Conservation (phyloP, 2,329 filamentous ascomycete species). For the Fusarium anthophilum region DNA sequence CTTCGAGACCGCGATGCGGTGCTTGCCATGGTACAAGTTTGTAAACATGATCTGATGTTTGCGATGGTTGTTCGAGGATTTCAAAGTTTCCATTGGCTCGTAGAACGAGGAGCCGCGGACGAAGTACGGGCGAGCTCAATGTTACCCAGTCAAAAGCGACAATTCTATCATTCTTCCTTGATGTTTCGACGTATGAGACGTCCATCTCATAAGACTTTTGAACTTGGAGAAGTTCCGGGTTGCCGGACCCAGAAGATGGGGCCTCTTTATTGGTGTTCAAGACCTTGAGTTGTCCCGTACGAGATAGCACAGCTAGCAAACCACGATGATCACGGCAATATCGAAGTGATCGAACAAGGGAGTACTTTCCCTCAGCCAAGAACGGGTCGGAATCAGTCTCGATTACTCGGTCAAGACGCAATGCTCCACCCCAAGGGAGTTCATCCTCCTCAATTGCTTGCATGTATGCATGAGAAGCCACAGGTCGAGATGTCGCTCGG, state of each 20-base stretch:
- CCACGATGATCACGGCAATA: constrained; percentile 71
- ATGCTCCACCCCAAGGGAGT: constrained; percentile 69
- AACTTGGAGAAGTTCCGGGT: constrained; percentile 68
- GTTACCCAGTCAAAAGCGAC: constrained; percentile 76
- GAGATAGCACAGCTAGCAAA: constrained; percentile 68
- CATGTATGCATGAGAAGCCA: constrained; percentile 64
- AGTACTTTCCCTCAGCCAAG: constrained; percentile 64
- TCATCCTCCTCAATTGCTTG: constrained; percentile 69
- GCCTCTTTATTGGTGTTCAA: constrained; percentile 67
- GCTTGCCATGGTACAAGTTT: constrained; percentile 70
- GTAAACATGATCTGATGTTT: constrained; percentile 66
- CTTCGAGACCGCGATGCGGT: constrained; percentile 66
- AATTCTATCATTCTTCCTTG: constrained; percentile 66
- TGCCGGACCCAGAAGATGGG: constrained; percentile 54
- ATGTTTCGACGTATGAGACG: constrained; percentile 62
- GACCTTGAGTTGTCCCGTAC: constrained; percentile 70
- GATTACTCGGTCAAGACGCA: constrained; percentile 67
- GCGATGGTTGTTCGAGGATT: constrained; percentile 69
- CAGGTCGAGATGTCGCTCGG: constrained; percentile 64
- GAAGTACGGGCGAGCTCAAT: constrained; percentile 62
- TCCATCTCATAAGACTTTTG: constrained; percentile 70
- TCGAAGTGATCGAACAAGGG: constrained; percentile 69
- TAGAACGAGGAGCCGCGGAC: constrained; percentile 67
- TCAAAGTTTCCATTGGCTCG: constrained; percentile 69
- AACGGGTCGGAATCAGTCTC: constrained; percentile 62